These are phyloP conservation scores for Microbotryum lychnidis-dioicae DNA, from an alignment of 1,284 basidiomycete species.

Conservation along the genomic window DNA sequence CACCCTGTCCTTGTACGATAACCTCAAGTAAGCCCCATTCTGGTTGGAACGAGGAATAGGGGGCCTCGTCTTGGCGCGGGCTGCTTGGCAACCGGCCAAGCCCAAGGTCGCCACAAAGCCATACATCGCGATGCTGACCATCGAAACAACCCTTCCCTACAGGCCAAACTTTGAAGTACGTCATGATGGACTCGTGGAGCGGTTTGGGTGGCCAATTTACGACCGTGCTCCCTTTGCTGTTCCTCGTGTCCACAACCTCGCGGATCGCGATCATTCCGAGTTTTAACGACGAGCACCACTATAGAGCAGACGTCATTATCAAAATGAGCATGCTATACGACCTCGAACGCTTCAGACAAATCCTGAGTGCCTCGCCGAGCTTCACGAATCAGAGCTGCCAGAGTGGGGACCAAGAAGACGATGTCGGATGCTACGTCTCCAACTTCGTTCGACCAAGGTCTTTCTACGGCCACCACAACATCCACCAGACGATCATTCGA, in stretches of 20 bases:
- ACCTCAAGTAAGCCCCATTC: too few relatives aligned
- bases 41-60: too few relatives aligned
- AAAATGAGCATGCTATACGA: conserved; percentile 22
- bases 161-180: conserved; percentile 14
- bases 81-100: too few relatives aligned
- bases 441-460: conserved; percentile 19
- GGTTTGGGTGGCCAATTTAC: conserved; percentile 16
- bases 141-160: too few relatives aligned
- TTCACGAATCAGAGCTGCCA: too few relatives aligned
- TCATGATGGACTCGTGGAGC: conserved; percentile 15
- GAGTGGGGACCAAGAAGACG: background rate
- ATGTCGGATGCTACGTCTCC: conserved; percentile 23
- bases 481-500: conserved; percentile 12
- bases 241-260: conserved; percentile 20
- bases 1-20: too few relatives aligned
- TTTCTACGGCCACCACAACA: conserved; percentile 24
- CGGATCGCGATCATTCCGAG: conserved; percentile 22
- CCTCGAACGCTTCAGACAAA: conserved; percentile 17
- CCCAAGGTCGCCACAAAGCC: too few relatives aligned
- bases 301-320: conserved; percentile 16
- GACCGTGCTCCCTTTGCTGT: conserved; percentile 18
- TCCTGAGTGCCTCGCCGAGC: too few relatives aligned
- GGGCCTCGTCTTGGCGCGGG: too few relatives aligned
- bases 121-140: too few relatives aligned
- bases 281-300: conserved; percentile 24